These are phyloP conservation scores for Phytopythium montanum DNA, from an alignment of 352 stramenopile species.

Conservation along the genomic window DNA sequence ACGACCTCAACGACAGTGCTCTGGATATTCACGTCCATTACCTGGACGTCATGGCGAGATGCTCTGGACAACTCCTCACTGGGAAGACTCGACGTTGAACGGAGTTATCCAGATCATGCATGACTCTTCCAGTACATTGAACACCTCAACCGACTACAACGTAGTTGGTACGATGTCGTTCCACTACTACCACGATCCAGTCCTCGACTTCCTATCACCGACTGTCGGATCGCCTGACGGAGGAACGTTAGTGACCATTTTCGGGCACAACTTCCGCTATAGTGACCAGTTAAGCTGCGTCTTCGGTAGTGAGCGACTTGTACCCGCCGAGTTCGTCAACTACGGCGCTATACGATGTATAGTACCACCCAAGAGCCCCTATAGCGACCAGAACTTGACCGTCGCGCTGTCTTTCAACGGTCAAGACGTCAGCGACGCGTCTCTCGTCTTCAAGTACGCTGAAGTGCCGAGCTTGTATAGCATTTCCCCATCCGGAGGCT, in stretches of 20 bases:
- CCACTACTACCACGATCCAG: slow-evolving; percentile 26
- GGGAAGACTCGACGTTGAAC: slow-evolving; percentile 9
- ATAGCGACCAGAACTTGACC: slow-evolving; percentile 10
- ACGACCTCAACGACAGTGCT: slow-evolving; percentile 13
- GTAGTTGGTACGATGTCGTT: slow-evolving; percentile 16
- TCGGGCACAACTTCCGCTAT: slow-evolving; percentile 27
- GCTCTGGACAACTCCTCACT: slow-evolving; percentile 19
- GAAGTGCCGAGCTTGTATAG: slow-evolving; percentile 22
- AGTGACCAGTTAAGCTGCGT: slow-evolving; percentile 28
- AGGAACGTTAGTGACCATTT: slow-evolving; percentile 29
- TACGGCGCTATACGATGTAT: slow-evolving; percentile 24
- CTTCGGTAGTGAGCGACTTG: slow-evolving; percentile 18
- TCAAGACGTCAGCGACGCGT: slow-evolving; percentile 21
- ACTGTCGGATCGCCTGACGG: slow-evolving; percentile 17
- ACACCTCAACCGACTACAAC: not conserved
- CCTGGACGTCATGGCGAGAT: slow-evolving; percentile 7
- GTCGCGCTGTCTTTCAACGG: slow-evolving; percentile 34
- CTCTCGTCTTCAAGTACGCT: slow-evolving; percentile 22
- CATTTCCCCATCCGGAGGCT: slow-evolving; percentile 25
- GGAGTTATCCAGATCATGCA: slow-evolving; percentile 26
- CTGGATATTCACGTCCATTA: slow-evolving; percentile 7
- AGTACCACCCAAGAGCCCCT: slow-evolving; percentile 14
- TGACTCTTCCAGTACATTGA: not conserved
- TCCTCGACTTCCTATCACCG: slow-evolving; percentile 20
- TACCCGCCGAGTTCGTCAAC: slow-evolving; percentile 23